These are phyloP conservation scores for Pinus taeda DNA, from an alignment of 75 land plant genomes.

Conservation along the genomic window DNA sequence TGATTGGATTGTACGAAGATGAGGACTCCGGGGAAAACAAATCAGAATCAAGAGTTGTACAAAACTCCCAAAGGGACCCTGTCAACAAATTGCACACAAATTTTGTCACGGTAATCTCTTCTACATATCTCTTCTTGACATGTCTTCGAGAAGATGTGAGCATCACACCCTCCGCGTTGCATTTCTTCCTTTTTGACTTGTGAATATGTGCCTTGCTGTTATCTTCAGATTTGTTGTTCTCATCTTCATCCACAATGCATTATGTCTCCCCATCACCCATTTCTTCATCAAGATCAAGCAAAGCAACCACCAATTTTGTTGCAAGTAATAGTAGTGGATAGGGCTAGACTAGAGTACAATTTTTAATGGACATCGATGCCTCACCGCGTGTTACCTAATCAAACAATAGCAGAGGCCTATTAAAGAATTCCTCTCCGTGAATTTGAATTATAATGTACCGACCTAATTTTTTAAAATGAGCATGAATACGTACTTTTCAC, in stretches of 20 bases:
- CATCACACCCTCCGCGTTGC: too few relatives aligned
- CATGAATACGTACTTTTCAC: constrained; percentile 80
- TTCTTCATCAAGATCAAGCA: constrained; percentile 27
- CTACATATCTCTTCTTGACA: too few relatives aligned
- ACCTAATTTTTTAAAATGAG: constrained; percentile 50
- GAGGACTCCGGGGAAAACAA: too few relatives aligned
- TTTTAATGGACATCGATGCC: constrained; percentile 61
- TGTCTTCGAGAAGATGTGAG: too few relatives aligned
- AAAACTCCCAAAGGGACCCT: too few relatives aligned
- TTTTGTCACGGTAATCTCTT: too few relatives aligned
- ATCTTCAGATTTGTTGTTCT: not conserved
- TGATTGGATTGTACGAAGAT: too few relatives aligned
- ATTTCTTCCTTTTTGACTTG: too few relatives aligned
- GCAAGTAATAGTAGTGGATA: constrained; percentile 80
- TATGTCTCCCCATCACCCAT: constrained; percentile 18
- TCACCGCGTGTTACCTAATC: constrained; percentile 97
- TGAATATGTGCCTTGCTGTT: too few relatives aligned
- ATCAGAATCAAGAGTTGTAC: too few relatives aligned
- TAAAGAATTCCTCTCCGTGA: constrained; percentile 8
- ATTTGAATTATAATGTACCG: constrained; percentile 14
- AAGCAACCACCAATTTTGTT: constrained; percentile 84
- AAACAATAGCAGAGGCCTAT: constrained; percentile 53
- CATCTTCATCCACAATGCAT: constrained; percentile 36
- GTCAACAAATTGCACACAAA: too few relatives aligned
- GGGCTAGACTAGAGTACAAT: constrained; percentile 71